Evolutionary conservation across 2,329 filamentous ascomycete genomes (phyloP), one percentile per base, ranked within the genome.

Genomic region (Colletotrichum coccodes): DNA sequence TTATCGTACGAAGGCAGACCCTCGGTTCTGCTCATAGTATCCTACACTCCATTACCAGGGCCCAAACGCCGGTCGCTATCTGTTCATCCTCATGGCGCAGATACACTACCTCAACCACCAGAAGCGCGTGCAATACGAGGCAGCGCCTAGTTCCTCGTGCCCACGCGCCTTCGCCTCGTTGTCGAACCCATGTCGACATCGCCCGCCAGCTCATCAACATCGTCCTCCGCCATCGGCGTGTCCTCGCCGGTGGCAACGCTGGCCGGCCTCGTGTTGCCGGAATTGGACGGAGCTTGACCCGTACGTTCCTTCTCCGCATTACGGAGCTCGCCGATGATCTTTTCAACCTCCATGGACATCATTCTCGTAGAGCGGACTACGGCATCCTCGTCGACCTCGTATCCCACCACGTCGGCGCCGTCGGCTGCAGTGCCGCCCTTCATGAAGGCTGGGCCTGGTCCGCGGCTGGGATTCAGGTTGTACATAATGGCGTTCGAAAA

Each of bases 401-500:
- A 92, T 9, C 89, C 85, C 42, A 89, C 82, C 1, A 85, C 77
- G 60, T 83, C 78, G 73, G 86, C 76, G 72, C 84, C 78, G 70
- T 84, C 84, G 16, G 26, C 68, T 6, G 60, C 62, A 21, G 42
- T 65, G 77, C 80, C 57, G 73, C 72, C 74, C 64, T 82, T 81
- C 74, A 88, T 78, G 71, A 94, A 92, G 0, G 85, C 82, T 2
- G 86, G 83, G 0, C 91, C 91, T 11, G 92, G 89, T 0, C 92
- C 92, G 30, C 91, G 88, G 72, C 92, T 85, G 0, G 92, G 90
- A 71, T 97, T 94, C 0, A 93, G 91, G 74, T 98, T 98, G 84
- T 97, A 99, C 96, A 99, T 98, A 80, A 98, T 92, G 21, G 96
- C 95, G 76, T 98, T 98, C 73, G 94, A 94, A 79, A 98, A 97